Base-by-base conservation (phyloP, 2,329 filamentous ascomycete genomes). In the Paracoccidioides lutzii region DNA sequence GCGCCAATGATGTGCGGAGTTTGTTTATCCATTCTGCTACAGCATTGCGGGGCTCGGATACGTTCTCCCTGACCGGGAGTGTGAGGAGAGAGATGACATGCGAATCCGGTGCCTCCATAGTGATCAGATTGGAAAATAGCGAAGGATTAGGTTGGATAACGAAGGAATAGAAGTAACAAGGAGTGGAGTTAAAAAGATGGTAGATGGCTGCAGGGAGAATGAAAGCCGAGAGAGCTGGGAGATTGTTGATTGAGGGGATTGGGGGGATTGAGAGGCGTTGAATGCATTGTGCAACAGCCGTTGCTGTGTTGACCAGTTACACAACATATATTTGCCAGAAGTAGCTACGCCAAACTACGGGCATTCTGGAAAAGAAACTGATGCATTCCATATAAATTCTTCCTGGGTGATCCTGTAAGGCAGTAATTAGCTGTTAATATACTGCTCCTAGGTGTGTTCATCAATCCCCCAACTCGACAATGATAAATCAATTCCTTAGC, bases 1-100 rank as follows among this genome's bases (percentile, higher is more conserved):
- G 50, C 10, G 54, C 52, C 15, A 62, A 54, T 35, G 56, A 51
- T 8, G 56, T 43, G 38, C 54, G 37, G 54, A 55, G 35, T 35
- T 43, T 43, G 40, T 43, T 8, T 7, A 55, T n/a, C 54, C 54
- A 55, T 32, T 51, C 41, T 15, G 30, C 12, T 12, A 38, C 52
- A 10, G 38, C 4, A 10, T 6, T 7, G 41, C 4, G 46, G 14
- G 46, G 46, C 8, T 37, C 33, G 5, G 46, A 8, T 1, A 32
- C 32, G 46, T 30, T 7, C 14, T 37, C 6, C 6, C 22, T 49
- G 8, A 14, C 5, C 2, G 46, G 46, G 8, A 12, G 14, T 10
- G 32, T 38, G 32, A 37, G 30, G 46, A 49, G 46, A 22, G 46
- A 37, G 8, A 49, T 4, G 8, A 32, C 22, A 48, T 48, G 45